Evolutionary conservation across 2,329 filamentous ascomycete genomes (phyloP).

Genomic region (Epichloe uncinata): DNA sequence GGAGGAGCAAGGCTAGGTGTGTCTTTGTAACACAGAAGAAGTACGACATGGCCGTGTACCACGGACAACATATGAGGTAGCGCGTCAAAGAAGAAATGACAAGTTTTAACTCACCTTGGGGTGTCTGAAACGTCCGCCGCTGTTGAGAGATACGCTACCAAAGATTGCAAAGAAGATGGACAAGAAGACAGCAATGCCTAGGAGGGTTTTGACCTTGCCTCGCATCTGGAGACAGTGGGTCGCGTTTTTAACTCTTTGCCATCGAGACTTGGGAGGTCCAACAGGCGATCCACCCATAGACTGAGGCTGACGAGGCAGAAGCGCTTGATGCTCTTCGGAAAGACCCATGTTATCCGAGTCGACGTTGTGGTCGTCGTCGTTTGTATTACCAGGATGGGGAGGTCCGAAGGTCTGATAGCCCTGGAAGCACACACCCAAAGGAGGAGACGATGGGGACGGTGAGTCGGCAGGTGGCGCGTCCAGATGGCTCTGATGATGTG

Average conservation of each 20-base stretch:
- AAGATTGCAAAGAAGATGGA: constrained; percentile 16
- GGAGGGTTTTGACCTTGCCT: constrained; percentile 16
- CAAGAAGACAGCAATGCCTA: constrained; percentile 21
- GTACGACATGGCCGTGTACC: too few relatives aligned
- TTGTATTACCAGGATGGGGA: background rate
- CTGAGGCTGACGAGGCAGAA: constrained; percentile 30
- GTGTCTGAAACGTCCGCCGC: constrained; percentile 9
- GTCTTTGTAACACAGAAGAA: background rate
- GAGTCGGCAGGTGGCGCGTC: constrained; percentile 40
- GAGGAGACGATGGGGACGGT: constrained; percentile 25
- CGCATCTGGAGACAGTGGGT: constrained; percentile 10
- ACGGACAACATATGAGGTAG: too few relatives aligned
- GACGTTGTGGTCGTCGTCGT: constrained; percentile 2
- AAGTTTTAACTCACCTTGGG: constrained; percentile 17
- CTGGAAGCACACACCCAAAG: constrained; percentile 7
- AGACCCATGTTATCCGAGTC: constrained; percentile 25
- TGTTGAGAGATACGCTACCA: constrained; percentile 8
- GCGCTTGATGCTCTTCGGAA: constrained; percentile 27
- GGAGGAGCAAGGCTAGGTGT: background rate
- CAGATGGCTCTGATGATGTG: constrained; percentile 10
- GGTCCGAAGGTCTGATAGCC: constrained; percentile 32
- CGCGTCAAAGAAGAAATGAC: background rate
- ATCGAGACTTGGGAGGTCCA: constrained; percentile 13
- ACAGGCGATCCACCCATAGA: constrained; percentile 28
- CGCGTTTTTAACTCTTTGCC: constrained; percentile 16